These are phyloP conservation scores for Xylariales sp. DNA, from an alignment of 2,329 filamentous ascomycete species.

Conservation along the genomic window DNA sequence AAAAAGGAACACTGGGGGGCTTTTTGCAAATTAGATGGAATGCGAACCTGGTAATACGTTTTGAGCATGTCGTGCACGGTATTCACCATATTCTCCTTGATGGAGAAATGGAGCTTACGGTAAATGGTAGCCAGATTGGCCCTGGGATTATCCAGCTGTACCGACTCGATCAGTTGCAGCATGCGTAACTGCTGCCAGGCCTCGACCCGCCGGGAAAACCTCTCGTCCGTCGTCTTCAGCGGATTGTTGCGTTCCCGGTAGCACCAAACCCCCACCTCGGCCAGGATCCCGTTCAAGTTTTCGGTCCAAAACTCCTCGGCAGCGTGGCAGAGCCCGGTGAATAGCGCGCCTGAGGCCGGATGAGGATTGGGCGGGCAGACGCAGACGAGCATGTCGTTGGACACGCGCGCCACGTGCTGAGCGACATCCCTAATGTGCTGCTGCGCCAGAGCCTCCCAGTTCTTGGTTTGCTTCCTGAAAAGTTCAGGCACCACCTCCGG, in stretches of 20 bases:
- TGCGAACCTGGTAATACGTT: slow-evolving; percentile 33
- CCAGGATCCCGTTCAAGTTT: background rate
- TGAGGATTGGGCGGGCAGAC: background rate
- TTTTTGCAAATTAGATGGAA: too few relatives aligned
- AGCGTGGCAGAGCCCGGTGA: slow-evolving; percentile 3
- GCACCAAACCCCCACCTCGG: slow-evolving; percentile 6
- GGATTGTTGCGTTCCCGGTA: slow-evolving; percentile 10
- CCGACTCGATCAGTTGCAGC: background rate
- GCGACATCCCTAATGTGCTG: slow-evolving; percentile 18
- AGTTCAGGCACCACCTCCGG: slow-evolving; percentile 23
- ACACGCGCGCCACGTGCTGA: slow-evolving; percentile 10
- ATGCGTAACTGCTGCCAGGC: slow-evolving; percentile 16
- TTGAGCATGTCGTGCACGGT: slow-evolving; percentile 31
- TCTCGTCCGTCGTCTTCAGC: slow-evolving; percentile 17
- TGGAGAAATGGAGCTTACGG: slow-evolving; percentile 14
- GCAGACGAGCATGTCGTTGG: slow-evolving; percentile 7
- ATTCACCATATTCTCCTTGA: slow-evolving; percentile 21
- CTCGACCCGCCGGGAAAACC: slow-evolving; percentile 16
- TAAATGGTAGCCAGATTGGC: too few relatives aligned
- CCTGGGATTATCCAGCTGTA: background rate
- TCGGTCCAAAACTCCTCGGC: slow-evolving; percentile 13
- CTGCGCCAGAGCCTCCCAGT: slow-evolving; percentile 23
- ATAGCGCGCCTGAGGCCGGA: too few relatives aligned
- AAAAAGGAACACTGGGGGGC: too few relatives aligned
- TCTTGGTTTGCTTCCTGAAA: slow-evolving; percentile 24